These are phyloP conservation scores for Boletellus deceptivus DNA, from an alignment of 1,284 basidiomycete species.

Conservation along the genomic window DNA sequence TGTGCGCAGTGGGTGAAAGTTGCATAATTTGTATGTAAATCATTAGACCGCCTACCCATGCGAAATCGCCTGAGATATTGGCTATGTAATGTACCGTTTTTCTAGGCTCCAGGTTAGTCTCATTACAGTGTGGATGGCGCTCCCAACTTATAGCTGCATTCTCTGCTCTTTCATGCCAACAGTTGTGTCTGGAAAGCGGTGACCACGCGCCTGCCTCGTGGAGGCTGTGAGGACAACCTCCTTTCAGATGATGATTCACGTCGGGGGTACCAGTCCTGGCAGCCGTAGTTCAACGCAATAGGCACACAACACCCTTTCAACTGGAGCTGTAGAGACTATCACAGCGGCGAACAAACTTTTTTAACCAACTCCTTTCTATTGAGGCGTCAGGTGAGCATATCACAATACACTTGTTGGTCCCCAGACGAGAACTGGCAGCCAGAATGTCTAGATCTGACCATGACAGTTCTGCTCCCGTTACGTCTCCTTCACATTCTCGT, in stretches of 20 bases:
- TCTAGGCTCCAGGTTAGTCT: too few species aligned
- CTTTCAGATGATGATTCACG: not conserved
- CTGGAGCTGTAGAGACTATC: not conserved
- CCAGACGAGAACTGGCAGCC: not conserved
- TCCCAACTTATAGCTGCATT: not conserved
- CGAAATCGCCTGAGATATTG: not conserved
- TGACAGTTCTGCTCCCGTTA: slow-evolving; percentile 2
- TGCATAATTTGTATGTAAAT: slow-evolving; percentile 7
- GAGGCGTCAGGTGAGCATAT: slow-evolving; percentile 11
- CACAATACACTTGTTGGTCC: not conserved
- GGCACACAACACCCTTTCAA: slow-evolving; percentile 1
- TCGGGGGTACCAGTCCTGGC: not conserved
- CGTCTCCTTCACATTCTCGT: slow-evolving; percentile 11
- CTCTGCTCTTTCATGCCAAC: not conserved
- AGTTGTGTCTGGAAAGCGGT: not conserved
- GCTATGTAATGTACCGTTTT: not conserved
- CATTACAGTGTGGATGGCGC: not conserved
- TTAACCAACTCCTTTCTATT: not conserved
- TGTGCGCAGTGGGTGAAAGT: not conserved
- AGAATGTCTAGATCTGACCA: slow-evolving; percentile 22
- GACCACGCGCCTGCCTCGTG: slow-evolving; percentile 23
- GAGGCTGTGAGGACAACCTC: slow-evolving; percentile 1
- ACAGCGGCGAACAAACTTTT: not conserved
- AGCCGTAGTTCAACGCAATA: slow-evolving; percentile 4
- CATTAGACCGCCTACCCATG: not conserved